These are phyloP conservation scores for Deinandra increscens DNA, from an alignment of 129 eudicot genomes.

Conservation along the genomic window DNA sequence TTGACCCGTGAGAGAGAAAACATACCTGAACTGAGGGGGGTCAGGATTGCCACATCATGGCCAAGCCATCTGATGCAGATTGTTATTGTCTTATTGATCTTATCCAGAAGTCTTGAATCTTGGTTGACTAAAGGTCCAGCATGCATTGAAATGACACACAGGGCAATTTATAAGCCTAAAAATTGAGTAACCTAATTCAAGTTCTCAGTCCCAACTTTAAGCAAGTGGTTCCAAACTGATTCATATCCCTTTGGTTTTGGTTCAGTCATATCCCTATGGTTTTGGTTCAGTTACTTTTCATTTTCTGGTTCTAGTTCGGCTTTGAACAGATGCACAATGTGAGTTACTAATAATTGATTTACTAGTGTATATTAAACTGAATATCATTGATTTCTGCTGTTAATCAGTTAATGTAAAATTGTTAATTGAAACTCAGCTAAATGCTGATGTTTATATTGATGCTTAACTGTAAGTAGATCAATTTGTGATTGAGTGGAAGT, in stretches of 20 bases:
- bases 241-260: too few species aligned
- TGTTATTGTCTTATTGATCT: background rate
- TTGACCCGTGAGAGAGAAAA: background rate
- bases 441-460: background rate
- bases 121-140: background rate
- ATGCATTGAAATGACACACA: background rate
- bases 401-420: too few species aligned
- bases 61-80: background rate
- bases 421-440: background rate
- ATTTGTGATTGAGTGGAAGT: background rate
- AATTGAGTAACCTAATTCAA: background rate
- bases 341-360: background rate
- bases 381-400: background rate
- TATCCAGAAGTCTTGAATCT: background rate
- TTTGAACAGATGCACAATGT: too few species aligned
- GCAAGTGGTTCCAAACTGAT: slow-evolving; percentile 1
- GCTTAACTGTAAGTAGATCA: background rate
- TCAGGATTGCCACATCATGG: background rate
- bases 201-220: background rate
- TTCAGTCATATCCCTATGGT: too few species aligned
- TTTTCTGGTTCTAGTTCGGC: too few species aligned
- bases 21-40: background rate
- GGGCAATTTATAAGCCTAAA: background rate
- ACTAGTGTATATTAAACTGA: too few species aligned
- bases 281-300: background rate